Percentiles rank a stretch among this genome's conserved stretches.
Conservation (phyloP, 2,329 filamentous ascomycete species). For the Penicillium capsulatum region DNA sequence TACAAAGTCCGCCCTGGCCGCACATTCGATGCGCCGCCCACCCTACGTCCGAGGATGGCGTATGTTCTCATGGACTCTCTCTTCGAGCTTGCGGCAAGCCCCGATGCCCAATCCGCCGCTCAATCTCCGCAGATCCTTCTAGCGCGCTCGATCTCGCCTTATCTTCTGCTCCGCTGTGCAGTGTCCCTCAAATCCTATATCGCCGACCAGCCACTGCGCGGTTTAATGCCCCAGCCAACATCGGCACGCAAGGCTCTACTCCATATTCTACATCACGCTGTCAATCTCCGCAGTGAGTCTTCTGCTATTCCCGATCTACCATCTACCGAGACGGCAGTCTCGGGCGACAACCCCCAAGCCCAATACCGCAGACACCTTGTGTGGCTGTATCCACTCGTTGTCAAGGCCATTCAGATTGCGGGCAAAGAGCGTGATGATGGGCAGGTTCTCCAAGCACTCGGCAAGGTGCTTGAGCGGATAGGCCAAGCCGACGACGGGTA, state of each 20-base stretch:
- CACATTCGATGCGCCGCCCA: conserved; percentile 64
- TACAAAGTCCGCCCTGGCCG: conserved; percentile 65
- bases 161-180: conserved; percentile 75
- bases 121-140: conserved; percentile 54
- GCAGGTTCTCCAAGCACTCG: conserved; percentile 47
- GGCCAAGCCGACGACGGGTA: conserved; percentile 37
- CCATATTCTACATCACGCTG: conserved; percentile 64
- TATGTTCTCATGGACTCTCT: conserved; percentile 80
- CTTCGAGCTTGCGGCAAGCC: conserved; percentile 60
- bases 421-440: conserved; percentile 40
- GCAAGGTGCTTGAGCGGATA: conserved; percentile 59
- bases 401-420: conserved; percentile 36
- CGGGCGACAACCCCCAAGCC: conserved; percentile 46
- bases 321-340: conserved; percentile 27
- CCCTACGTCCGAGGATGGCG: conserved; percentile 65
- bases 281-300: conserved; percentile 64
- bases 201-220: conserved; percentile 84
- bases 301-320: conserved; percentile 59
- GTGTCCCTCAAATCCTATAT: conserved; percentile 79
- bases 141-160: conserved; percentile 71
- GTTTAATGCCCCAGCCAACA: conserved; percentile 81
- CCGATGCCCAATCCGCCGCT: conserved; percentile 38
- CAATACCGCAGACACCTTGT: conserved; percentile 69
- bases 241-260: conserved; percentile 74
- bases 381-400: conserved; percentile 70